Evolutionary conservation across 2,329 filamentous ascomycete species (phyloP), one percentile per base, ranked within the genome.

Genomic region (Phyllosticta citriasiana): DNA sequence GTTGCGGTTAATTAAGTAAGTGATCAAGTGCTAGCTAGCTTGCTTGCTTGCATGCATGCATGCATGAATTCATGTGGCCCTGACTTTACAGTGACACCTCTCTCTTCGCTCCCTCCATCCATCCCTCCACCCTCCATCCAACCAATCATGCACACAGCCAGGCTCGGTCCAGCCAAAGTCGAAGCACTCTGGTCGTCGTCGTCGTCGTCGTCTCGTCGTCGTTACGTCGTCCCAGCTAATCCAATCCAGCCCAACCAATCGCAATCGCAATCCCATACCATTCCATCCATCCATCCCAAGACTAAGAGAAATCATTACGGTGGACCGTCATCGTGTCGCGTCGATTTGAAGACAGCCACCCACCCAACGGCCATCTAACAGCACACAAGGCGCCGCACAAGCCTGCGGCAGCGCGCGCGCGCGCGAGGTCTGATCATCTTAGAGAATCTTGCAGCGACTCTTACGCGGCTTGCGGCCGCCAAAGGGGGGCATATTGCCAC

Each of bases 381-480:
- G 55, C 27, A 22, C 19, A 22, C 19, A 22, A 22, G 19, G 19
- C 19, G 19, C 19, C 19, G 19, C 19, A 22, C 19, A 22, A 22
- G 19, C 19, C 19, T 22, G 19, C 19, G 19, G 19, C 19, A 22
- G 19, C 19, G 19, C 19, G 19, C 19, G 19, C 19, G 19, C 19
- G 19, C 19, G 19, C 19, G 19, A 22, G 19, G 19, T 22, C 19
- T 22, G 62, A 62, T 14, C 40, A n/a, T 1, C 40, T 73, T 67
- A 76, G 63, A 76, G 70, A 57, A 76, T 70, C 63, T 70, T 74
- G 69, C 74, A 76, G 55, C 68, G 70, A 50, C 68, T 68, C 69
- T 71, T 73, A 69, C 73, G 74, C 59, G 66, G 64, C 69, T 74
- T 73, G 67, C 71, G 73, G 53, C 65, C 65, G 51, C 67, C 67